Percentiles rank a stretch among this genome's conserved stretches.
phyloP scores from a whole-genome alignment of 345 rosid species.

The Citrus medica region DNA sequence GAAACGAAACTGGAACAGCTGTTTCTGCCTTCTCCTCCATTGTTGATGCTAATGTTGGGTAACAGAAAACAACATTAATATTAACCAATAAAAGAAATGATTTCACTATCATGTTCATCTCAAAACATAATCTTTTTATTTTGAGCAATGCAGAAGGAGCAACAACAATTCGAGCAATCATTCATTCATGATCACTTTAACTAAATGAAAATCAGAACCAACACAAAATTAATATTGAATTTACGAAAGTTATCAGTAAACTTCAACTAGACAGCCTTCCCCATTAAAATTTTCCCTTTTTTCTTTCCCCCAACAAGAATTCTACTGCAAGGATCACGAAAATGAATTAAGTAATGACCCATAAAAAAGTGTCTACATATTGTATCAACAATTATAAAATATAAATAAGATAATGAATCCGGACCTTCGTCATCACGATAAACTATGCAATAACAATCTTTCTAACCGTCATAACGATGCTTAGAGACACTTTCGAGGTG shows the following conservation, averaged over 20 bases:
- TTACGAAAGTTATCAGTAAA: background rate
- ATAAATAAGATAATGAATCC: background rate
- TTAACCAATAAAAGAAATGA: background rate
- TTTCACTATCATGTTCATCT: no score
- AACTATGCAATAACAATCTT: background rate
- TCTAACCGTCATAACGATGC: background rate
- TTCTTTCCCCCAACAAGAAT: background rate
- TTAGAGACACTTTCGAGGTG: background rate
- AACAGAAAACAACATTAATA: background rate
- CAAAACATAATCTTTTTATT: no score
- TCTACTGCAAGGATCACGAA: background rate
- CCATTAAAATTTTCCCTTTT: background rate
- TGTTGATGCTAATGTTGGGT: constrained; percentile 1
- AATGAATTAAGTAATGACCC: background rate
- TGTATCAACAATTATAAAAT: background rate
- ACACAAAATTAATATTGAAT: no score
- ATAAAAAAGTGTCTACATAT: background rate
- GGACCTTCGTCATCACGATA: background rate
- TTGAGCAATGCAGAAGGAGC: background rate
- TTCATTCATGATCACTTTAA: background rate
- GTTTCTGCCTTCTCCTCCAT: constrained; percentile 46
- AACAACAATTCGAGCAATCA: background rate
- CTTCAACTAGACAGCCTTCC: background rate
- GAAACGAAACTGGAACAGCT: constrained; percentile 29
- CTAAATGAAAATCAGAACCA: background rate